These are phyloP conservation scores for Gnomoniopsis smithogilvyi DNA, from an alignment of 2,329 filamentous ascomycete genomes.

Conservation along the genomic window DNA sequence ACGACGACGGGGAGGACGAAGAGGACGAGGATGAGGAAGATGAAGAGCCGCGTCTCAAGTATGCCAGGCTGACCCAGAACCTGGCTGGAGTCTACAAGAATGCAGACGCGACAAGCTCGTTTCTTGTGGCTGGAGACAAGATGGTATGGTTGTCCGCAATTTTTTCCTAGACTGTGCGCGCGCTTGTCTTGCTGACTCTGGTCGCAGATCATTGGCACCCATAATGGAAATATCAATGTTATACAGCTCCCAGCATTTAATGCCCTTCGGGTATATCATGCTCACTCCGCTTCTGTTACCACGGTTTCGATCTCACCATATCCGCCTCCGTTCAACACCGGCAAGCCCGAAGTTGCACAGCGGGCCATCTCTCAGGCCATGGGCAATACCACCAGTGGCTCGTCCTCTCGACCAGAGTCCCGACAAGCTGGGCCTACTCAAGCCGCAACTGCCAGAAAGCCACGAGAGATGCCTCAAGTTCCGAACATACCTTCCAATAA, in stretches of 20 bases:
- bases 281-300: conserved; percentile 88
- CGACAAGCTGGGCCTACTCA: conserved; percentile 43
- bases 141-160: conserved; percentile 60
- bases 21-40: conserved; percentile 82
- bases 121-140: conserved; percentile 90
- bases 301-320: conserved; percentile 87
- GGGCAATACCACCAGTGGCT: conserved; percentile 32
- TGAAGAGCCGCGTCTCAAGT: conserved; percentile 92
- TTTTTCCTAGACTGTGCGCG: background rate
- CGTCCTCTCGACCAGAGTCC: conserved; percentile 30
- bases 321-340: conserved; percentile 52
- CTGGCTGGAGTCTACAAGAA: conserved; percentile 83
- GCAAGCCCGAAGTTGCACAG: conserved; percentile 36
- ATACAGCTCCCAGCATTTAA: conserved; percentile 80
- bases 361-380: conserved; percentile 27
- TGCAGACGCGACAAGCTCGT: conserved; percentile 90
- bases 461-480: conserved; percentile 52
- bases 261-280: conserved; percentile 80
- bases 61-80: conserved; percentile 79
- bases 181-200: conserved; percentile 30
- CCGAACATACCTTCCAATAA: conserved; percentile 80
- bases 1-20: conserved; percentile 57
- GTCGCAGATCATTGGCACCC: conserved; percentile 79
- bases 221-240: conserved; percentile 95
- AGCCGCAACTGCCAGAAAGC: conserved; percentile 48